Evolutionary conservation across 2,329 filamentous ascomycete species (phyloP).

Genomic region (Neurospora crassa): DNA sequence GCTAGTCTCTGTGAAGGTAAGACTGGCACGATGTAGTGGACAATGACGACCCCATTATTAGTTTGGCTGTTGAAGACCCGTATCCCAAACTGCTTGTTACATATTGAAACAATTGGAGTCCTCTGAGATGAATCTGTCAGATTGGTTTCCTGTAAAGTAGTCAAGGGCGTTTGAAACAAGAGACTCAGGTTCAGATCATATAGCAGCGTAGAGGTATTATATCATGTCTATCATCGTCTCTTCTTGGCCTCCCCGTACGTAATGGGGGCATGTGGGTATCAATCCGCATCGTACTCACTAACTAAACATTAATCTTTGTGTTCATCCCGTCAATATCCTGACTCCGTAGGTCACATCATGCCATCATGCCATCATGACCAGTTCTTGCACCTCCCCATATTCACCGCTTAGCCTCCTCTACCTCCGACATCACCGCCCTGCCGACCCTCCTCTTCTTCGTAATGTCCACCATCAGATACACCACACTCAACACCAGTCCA

Average conservation of each 20-base stretch:
- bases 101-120: not conserved
- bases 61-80: not conserved
- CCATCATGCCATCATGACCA: not conserved
- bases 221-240: not conserved
- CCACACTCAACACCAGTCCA: slow-evolving; percentile 12
- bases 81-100: not conserved
- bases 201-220: not conserved
- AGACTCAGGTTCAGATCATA: not conserved
- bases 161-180: not conserved
- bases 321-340: not conserved
- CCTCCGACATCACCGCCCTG: not conserved
- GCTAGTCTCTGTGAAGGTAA: not conserved
- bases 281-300: not conserved
- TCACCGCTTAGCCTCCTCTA: not conserved
- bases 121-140: not conserved
- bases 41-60: not conserved
- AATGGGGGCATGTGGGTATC: not conserved
- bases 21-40: not conserved
- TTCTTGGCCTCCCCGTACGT: not conserved
- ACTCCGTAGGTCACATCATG: not conserved
- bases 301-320: not conserved
- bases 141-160: not conserved
- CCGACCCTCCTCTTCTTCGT: not conserved
- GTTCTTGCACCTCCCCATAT: not conserved
- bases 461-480: slow-evolving; percentile 6